A percentile compares a stretch with the other conserved stretches of the same genome.
phyloP scores from a whole-genome alignment of 1,284 basidiomycete genomes.

The Cutaneotrichosporon spelunceum region DNA sequence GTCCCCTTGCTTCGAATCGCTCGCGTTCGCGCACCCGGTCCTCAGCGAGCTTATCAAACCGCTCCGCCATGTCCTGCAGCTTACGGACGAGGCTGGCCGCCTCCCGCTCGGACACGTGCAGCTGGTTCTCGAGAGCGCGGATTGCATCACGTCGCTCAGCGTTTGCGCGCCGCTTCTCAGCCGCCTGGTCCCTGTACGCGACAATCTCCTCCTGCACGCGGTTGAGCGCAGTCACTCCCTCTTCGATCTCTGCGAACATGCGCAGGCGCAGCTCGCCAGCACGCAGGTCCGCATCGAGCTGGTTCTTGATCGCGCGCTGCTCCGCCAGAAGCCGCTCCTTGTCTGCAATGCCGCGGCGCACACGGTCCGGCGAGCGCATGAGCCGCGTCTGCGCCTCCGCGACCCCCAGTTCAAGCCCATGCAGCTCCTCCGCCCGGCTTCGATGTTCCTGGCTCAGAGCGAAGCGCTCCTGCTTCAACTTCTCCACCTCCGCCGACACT shows the following conservation, averaged over 20 bases:
- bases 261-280: conserved; percentile 72
- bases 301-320: conserved; percentile 58
- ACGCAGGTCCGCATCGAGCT: conserved; percentile 66
- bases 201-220: conserved; percentile 62
- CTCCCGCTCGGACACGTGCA: conserved; percentile 4
- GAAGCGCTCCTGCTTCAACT: conserved; percentile 61
- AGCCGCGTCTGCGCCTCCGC: conserved; percentile 65
- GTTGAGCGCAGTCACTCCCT: conserved; percentile 54
- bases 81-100: conserved; percentile 69
- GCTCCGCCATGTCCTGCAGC: conserved; percentile 65
- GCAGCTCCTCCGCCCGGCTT: conserved; percentile 2
- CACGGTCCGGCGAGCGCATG: conserved; percentile 80
- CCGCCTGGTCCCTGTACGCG: conserved; percentile 51
- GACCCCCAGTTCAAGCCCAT: conserved; percentile 48
- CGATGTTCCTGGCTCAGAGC: not conserved
- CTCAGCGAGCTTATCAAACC: not conserved
- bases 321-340: conserved; percentile 65
- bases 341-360: conserved; percentile 69
- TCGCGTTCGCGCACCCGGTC: conserved; percentile 2
- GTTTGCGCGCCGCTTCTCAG: conserved; percentile 62
- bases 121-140: conserved; percentile 62
- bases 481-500: conserved; percentile 55
- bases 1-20: conserved; percentile 62
- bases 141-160: conserved; percentile 39
- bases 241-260: conserved; percentile 68